Base-by-base conservation (phyloP, 768 basidiomycete species). In the Mycena olivaceomarginata region DNA sequence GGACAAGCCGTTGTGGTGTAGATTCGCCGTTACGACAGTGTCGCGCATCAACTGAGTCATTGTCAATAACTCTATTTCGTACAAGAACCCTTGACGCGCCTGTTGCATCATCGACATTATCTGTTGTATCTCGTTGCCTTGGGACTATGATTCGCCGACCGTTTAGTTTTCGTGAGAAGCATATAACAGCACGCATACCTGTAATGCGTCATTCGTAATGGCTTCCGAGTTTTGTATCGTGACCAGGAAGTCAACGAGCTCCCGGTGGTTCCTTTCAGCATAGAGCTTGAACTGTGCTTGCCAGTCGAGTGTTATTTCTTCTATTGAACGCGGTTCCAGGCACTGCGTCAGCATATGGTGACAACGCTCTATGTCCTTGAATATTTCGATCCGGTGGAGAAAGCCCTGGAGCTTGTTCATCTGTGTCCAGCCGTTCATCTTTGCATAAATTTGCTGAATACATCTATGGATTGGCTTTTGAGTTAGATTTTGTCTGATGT, bases 61-160 rank as follows among this genome's bases (percentile, higher is more conserved):
- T 68, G 56, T 53, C 53, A 75, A 46, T 64, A 8, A 43, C 37
- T 9, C 48, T 15, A 20, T 53, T 22, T 67, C 60, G 18, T 12
- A 60, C 41, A 16, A 69, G 37, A n/a, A 70, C 1, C 41, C 22
- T 12, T 7, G 7, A 74, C 81, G 53, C 46, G 90, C 91, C 75
- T 86, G 84, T 80, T 92, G 91, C 87, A 92, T 88, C 78, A 91
- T 78, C 13, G 70, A 67, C 91, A 92, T 91, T 64, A 92, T 84
- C 45, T 84, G 76, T 48, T 81, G 82, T 41, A 90, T 80, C 22
- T 83, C 82, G n/a, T 81, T 74, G 62, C 85, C 84, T 46, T 85
- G 86, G 66, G 82, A 75, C 41, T 78, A 60, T 16, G 9, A 18
- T 59, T 62, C 51, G 65, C n/a, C n/a, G n/a, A n/a, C 7, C 11